Evolutionary conservation across 2,329 filamentous ascomycete species (phyloP), one percentile per base, ranked within the genome.

Genomic region (Arthrobotrys sinensis): DNA sequence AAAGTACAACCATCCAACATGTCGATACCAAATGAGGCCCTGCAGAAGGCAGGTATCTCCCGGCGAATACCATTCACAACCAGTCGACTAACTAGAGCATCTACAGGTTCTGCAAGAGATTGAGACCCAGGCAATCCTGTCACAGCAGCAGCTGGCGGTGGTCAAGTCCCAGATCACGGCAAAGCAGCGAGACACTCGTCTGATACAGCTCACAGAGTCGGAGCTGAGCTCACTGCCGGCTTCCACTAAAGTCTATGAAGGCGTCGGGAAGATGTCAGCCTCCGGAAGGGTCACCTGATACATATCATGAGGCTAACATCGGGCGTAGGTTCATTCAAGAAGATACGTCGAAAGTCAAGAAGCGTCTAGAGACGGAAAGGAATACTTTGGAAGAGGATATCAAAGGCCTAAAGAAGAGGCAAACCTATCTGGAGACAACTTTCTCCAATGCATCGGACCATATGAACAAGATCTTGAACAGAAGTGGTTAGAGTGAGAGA

Each of bases 391-490:
- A 94, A 82, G 87, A 88, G 32, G 95, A 97, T 81, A 90, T 97
- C 79, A 88, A 92, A 46, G 91, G 91, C 80, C 86, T 98, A 80
- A 91, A 92, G 81, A 97, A 98, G 88, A 94, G 93, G 84, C 87
- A 97, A 82, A 90, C 95, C 82, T 98, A 97, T 83, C 88, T 98
- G 52, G 95, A 98, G 86, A 97, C 93, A 73, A 98, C 96, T 62
- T 92, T 93, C 84, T 94, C 96, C 86, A 99, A 98, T 83, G 97
- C 94, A 85, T 91, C 92, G 81, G 91, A 94, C 81, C 93, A 97
- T 83, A 91, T 98, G 81, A 92, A 97, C 84, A 92, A 94, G 85
- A 95, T 98, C 83, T 88, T 98, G 83, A 89, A 89, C 83, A 85
- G 88, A 64, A 86, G 86, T 19, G 85, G 85, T 57, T 78, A 72